Evolutionary conservation across 768 basidiomycete species (phyloP), one percentile per base, ranked within the genome.

Genomic region (Amylocystis lapponica): DNA sequence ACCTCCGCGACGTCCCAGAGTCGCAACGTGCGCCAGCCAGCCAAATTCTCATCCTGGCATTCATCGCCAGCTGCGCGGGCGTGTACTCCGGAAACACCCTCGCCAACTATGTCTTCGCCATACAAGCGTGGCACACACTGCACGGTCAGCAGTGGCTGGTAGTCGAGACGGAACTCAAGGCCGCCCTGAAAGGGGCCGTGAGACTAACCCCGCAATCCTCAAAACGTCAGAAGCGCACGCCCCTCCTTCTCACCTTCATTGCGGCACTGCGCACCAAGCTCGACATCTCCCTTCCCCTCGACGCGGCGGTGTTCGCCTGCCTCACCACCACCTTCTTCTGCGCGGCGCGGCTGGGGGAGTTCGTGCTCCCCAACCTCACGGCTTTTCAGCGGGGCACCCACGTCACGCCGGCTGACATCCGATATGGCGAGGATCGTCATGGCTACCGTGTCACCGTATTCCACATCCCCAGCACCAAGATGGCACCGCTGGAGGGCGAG

Each of bases 51-150:
- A 16, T 76, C 0, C 4, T 19, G 1, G 17, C 39, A 5, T 59
- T 54, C 39, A 21, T 58, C 13, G 13, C 51, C 1, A 16, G 16
- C 4, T 31, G 50, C 1, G 55, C 53, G 5, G 69, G 68, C 0
- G 27, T 59, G 0, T 68, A 68, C 43, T 44, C 69, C 1, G 58
- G 55, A 0, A 46, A 39, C 13, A 58, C 68, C 0, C 47, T 75
- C 0, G 29, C 39, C 2, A 73, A 72, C 51, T 72, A 68, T 39
- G 16, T 72, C 0, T 47, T 48, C 2, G 67, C 64, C 0, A 31
- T 76, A 1, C 50, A 63, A 1, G 71, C 74, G 2, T 77, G 74
- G 73, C 72, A 77, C 48, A 53, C 66, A 1, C 38, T 75, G 0
- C 72, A 77, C 43, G 57, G 69, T 0, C 4, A 67, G 0, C 33